These are phyloP conservation scores for Paecilomyces niveus DNA, from an alignment of 2,329 filamentous ascomycete species.

Conservation along the genomic window DNA sequence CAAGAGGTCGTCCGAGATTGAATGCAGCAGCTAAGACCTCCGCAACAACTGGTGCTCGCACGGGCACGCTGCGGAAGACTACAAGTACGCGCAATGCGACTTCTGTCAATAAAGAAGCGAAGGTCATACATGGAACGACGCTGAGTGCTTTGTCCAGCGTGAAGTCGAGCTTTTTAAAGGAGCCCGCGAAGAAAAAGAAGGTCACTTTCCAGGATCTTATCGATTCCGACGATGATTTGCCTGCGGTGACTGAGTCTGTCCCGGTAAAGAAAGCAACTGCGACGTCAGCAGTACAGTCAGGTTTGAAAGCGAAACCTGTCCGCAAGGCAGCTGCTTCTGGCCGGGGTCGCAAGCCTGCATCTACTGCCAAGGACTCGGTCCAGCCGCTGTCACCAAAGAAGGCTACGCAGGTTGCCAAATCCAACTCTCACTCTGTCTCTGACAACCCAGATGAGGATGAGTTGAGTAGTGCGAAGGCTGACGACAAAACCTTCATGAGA, in stretches of 20 bases:
- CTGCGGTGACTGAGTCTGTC: conserved; percentile 27
- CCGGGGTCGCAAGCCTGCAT: conserved; percentile 24
- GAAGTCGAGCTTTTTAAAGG: conserved; percentile 22
- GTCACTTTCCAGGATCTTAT: conserved; percentile 41
- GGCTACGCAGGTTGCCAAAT: conserved; percentile 39
- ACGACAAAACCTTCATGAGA: conserved; percentile 22
- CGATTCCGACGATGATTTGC: conserved; percentile 29
- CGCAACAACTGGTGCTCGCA: conserved; percentile 5
- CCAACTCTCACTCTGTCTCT: conserved; percentile 28
- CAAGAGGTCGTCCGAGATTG: conserved; percentile 22
- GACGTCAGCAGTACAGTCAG: conserved; percentile 20
- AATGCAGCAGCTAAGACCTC: conserved; percentile 11
- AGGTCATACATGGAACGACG: conserved; percentile 15
- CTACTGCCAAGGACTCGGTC: conserved; percentile 18
- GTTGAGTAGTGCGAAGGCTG: conserved; percentile 26
- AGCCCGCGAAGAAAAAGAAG: conserved; percentile 34
- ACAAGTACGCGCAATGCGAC: conserved; percentile 6
- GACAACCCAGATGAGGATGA: conserved; percentile 38
- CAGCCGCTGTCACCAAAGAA: conserved; percentile 44
- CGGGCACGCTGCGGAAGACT: conserved; percentile 8
- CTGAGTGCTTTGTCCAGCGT: conserved; percentile 18
- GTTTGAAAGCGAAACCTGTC: conserved; percentile 39
- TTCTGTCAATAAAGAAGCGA: conserved; percentile 11
- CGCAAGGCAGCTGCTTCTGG: conserved; percentile 30
- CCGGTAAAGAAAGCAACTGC: conserved; percentile 18